Base-by-base conservation (phyloP, 108 stramenopile species). In the Skeletonema potamos region DNA sequence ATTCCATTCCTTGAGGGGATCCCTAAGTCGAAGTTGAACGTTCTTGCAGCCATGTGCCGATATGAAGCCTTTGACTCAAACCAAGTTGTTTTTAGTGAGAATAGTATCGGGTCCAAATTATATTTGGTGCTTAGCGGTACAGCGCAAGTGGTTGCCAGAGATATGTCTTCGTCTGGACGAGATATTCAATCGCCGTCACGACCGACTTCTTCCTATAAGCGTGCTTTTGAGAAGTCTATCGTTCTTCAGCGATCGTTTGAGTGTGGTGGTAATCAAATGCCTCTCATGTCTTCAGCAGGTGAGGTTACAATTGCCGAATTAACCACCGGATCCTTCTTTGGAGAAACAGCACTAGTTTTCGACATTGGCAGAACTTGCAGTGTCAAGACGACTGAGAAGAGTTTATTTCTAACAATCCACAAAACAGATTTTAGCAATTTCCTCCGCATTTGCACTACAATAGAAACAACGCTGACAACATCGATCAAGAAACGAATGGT, bases 271-370 rank as follows among this genome's bases (percentile, higher is more conserved):
- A 36, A 66, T 57, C 51, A 46, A 27, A 71, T 62, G 51, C 18
- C 33, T 29, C 34, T 66, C 4, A 27, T 66, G 3, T 58, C 51
- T 55, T 27, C 33, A 27, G 76, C 12, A 58, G 29, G 18, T 11
- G 58, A 69, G 28, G 72, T 77, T 36, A 27, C 60, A 18, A 57
- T 85, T 54, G 84, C 84, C 18, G 71, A 66, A 28, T 51, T 85
- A 22, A 82, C 57, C 58, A 74, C 54, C 22, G 85, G 85, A 48
- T 85, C 85, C 46, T 85, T 84, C 66, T 87, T 85, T 77, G 87
- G 87, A 11, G 87, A 87, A 65, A 83, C 84, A 11, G 84, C 83
- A 18, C 68, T 87, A 43, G 76, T 85, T 54, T 82, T 85, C 44
- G 77, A 87, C 30, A 84, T 83, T 30, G 82, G 72, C 36, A 74